Percentiles rank a stretch among this genome's conserved stretches.
These are phyloP conservation scores for Uncinocarpus reesii DNA, from an alignment of 2,329 filamentous ascomycete genomes.

Conservation along the genomic window DNA sequence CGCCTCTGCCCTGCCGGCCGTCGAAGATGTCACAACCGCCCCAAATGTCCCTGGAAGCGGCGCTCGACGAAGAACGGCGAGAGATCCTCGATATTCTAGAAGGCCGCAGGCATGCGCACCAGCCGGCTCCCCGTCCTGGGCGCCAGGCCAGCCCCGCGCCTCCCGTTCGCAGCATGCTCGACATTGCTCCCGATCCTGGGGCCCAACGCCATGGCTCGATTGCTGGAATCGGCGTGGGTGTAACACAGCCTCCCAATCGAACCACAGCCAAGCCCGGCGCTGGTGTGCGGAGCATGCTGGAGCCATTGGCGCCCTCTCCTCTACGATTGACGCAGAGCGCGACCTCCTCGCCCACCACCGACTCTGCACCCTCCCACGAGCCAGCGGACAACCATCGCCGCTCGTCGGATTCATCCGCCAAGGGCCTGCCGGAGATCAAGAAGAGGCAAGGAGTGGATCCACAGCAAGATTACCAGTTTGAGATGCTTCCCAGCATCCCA, in stretches of 20 bases:
- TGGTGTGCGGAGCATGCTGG: slow-evolving; percentile 30
- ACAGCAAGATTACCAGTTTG: slow-evolving; percentile 34
- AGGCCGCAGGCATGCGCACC: slow-evolving; percentile 28
- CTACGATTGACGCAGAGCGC: slow-evolving; percentile 27
- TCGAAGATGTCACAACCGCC: slow-evolving; percentile 16
- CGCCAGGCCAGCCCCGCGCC: slow-evolving; percentile 52
- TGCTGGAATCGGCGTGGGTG: slow-evolving; percentile 30
- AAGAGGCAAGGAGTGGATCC: slow-evolving; percentile 22
- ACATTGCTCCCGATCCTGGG: slow-evolving; percentile 42
- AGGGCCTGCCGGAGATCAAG: slow-evolving; percentile 19
- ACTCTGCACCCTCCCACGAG: slow-evolving; percentile 23
- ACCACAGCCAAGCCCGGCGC: slow-evolving; percentile 9
- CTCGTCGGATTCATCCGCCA: slow-evolving; percentile 26
- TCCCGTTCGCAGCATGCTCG: slow-evolving; percentile 59
- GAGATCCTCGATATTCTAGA: slow-evolving; percentile 63
- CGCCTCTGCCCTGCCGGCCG: not conserved
- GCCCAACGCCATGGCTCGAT: slow-evolving; percentile 30
- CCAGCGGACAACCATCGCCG: slow-evolving; percentile 30
- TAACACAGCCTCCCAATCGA: slow-evolving; percentile 25
- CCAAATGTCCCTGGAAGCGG: slow-evolving; percentile 63
- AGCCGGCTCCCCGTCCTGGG: slow-evolving; percentile 34
- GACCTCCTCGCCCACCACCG: slow-evolving; percentile 27
- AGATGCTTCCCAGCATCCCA: slow-evolving; percentile 39
- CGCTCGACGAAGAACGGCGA: slow-evolving; percentile 64
- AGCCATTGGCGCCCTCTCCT: slow-evolving; percentile 27